Evolutionary conservation across 495 filamentous ascomycete species (phyloP).

Genomic region (Staphylotrichum longicolle): DNA sequence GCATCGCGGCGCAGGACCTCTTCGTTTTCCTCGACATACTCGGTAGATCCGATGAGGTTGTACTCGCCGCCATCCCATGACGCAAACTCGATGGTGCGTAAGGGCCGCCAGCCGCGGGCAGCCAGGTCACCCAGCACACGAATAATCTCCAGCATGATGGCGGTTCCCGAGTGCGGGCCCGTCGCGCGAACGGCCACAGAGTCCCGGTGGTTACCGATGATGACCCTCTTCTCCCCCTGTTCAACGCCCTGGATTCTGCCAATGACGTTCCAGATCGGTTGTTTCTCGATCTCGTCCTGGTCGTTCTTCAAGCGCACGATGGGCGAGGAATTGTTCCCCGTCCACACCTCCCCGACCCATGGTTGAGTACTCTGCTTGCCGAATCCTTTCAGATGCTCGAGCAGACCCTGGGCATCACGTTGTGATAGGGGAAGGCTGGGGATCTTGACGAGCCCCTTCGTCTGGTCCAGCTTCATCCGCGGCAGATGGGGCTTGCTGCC

Average conservation of each 20-base stretch:
- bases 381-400: constrained; percentile 73
- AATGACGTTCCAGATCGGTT: constrained; percentile 87
- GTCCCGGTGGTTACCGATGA: constrained; percentile 92
- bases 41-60: constrained; percentile 91
- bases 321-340: constrained; percentile 73
- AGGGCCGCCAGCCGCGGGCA: constrained; percentile 78
- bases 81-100: constrained; percentile 88
- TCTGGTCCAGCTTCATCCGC: constrained; percentile 65
- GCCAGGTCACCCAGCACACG: constrained; percentile 77
- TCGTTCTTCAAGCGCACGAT: constrained; percentile 80
- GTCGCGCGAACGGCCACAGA: constrained; percentile 87
- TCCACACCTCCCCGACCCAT: constrained; percentile 85
- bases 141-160: constrained; percentile 83
- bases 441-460: constrained; percentile 71
- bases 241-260: constrained; percentile 80
- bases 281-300: constrained; percentile 77
- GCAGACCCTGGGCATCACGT: constrained; percentile 78
- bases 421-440: constrained; percentile 86
- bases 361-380: constrained; percentile 66
- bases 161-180: constrained; percentile 84
- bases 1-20: constrained; percentile 70
- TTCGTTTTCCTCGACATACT: constrained; percentile 89
- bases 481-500: constrained; percentile 68
- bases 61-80: constrained; percentile 95
- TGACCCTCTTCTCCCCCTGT: constrained; percentile 77